phyloP scores from a whole-genome alignment of 2,329 filamentous ascomycete genomes.

The Davidsoniella neocaledoniae region DNA sequence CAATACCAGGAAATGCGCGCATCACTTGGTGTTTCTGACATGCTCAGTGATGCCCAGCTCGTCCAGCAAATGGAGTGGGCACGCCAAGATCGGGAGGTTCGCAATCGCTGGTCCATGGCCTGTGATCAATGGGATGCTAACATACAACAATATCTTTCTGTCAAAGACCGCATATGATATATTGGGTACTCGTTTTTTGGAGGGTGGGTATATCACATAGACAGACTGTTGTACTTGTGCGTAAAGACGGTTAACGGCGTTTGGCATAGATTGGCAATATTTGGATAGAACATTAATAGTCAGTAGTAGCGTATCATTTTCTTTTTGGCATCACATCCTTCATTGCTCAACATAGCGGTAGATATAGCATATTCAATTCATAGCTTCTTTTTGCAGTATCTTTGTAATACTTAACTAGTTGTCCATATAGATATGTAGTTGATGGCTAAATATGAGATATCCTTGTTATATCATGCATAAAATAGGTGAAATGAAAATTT shows the following conservation, averaged over 20 bases:
- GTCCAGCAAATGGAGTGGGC: conserved; percentile 42
- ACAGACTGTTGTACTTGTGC: too few species aligned
- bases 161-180: conserved; percentile 17
- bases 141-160: conserved; percentile 39
- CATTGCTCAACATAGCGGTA: too few species aligned
- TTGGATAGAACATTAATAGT: too few species aligned
- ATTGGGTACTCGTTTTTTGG: too few species aligned
- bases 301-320: not conserved
- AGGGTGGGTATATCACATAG: too few species aligned
- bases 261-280: conserved; percentile 31
- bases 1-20: conserved; percentile 22
- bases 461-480: too few species aligned
- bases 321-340: not conserved
- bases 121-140: conserved; percentile 42
- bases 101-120: conserved; percentile 41
- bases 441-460: too few species aligned
- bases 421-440: too few species aligned
- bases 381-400: too few species aligned
- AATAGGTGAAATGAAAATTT: too few species aligned
- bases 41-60: conserved; percentile 17
- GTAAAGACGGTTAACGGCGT: conserved; percentile 12
- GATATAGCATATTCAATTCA: too few species aligned
- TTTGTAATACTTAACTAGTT: too few species aligned
- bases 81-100: conserved; percentile 46
- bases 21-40: conserved; percentile 26